Conservation (phyloP, 441 rosid genomes). For the Brassica hybrid region DNA sequence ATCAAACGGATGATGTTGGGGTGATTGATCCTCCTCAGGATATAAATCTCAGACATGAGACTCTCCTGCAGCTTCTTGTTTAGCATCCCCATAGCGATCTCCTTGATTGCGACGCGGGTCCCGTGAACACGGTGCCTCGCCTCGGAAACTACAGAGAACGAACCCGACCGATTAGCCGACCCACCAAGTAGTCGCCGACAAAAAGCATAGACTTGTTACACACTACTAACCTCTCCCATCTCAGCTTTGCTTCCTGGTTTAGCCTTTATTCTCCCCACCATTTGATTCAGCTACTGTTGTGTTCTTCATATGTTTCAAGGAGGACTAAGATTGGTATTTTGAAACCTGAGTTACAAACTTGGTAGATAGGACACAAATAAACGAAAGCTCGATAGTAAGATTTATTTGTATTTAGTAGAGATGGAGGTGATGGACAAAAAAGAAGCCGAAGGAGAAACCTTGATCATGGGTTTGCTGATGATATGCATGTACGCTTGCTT, state of each 20-base stretch:
- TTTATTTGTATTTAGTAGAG: not conserved
- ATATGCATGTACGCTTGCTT: not conserved
- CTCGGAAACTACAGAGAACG: too few species aligned
- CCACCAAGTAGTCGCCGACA: too few species aligned
- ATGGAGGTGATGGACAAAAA: not conserved
- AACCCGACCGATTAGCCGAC: too few species aligned
- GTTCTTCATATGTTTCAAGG: not conserved
- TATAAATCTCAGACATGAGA: too few species aligned
- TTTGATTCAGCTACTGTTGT: conserved; percentile 46
- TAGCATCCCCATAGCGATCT: too few species aligned
- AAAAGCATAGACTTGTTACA: not conserved
- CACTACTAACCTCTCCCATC: conserved; percentile 85
- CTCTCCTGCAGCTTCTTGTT: too few species aligned
- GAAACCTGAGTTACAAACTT: not conserved
- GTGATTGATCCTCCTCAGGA: too few species aligned
- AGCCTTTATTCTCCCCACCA: conserved; percentile 81
- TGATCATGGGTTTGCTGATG: not conserved
- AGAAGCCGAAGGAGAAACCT: not conserved
- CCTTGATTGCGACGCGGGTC: too few species aligned
- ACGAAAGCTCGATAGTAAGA: not conserved
- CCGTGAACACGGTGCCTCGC: too few species aligned
- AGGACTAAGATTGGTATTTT: not conserved
- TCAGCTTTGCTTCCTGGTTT: conserved; percentile 87
- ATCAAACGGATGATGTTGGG: too few species aligned
- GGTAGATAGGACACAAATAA: not conserved